Conservation (phyloP, 2,329 filamentous ascomycete species). For the Fusarium incarnatum region DNA sequence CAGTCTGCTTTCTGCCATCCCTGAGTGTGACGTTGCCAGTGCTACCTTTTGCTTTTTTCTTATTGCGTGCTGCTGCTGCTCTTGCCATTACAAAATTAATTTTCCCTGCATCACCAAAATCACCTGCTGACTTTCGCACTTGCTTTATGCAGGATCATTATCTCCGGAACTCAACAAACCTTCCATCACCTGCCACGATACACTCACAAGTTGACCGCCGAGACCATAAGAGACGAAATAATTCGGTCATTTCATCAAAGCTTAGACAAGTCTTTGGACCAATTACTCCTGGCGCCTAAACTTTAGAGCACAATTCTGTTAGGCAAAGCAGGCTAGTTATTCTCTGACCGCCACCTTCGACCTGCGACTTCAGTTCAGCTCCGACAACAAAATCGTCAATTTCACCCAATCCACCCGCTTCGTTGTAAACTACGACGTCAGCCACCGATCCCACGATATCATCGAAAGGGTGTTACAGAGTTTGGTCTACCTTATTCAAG, state of each 20-base stretch:
- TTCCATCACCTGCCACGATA: slow-evolving; percentile 15
- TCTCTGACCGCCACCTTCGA: slow-evolving; percentile 33
- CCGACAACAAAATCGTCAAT: slow-evolving; percentile 11
- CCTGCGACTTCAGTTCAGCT: slow-evolving; percentile 14
- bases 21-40: slow-evolving; percentile 33
- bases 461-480: slow-evolving; percentile 5
- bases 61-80: slow-evolving; percentile 11
- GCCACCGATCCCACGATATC: slow-evolving; percentile 19
- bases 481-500: slow-evolving; percentile 5
- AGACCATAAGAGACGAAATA: not conserved
- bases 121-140: slow-evolving; percentile 20
- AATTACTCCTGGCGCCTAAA: not conserved
- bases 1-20: slow-evolving; percentile 5
- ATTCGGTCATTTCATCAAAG: not conserved
- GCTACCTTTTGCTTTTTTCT: slow-evolving; percentile 16
- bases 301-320: not conserved
- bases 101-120: slow-evolving; percentile 7
- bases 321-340: slow-evolving; percentile 27
- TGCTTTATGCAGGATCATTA: slow-evolving; percentile 17
- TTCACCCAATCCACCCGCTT: slow-evolving; percentile 19
- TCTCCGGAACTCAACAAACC: slow-evolving; percentile 12
- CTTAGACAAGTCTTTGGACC: not conserved
- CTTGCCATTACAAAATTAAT: slow-evolving; percentile 5
- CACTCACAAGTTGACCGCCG: not conserved
- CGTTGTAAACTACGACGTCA: slow-evolving; percentile 5